phyloP scores from a whole-genome alignment of 164 flowering plant genomes.

The Aristolochia contorta region DNA sequence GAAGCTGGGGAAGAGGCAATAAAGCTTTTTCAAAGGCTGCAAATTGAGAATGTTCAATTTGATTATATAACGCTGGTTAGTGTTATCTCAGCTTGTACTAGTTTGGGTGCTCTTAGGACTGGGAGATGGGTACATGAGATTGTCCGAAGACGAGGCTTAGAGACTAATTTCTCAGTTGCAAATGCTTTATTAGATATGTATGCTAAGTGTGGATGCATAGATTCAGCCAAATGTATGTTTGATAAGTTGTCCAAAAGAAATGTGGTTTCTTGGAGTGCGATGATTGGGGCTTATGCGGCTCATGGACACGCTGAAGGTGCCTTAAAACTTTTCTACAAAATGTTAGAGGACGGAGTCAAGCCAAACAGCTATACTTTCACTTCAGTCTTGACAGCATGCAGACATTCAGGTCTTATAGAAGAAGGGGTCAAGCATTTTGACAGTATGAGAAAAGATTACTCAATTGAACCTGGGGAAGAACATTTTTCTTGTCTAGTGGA shows the following conservation, averaged over 20 bases:
- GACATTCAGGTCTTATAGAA: slow-evolving; percentile 25
- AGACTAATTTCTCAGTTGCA: slow-evolving; percentile 13
- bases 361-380: slow-evolving; percentile 27
- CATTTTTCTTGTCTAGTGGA: slow-evolving; percentile 28
- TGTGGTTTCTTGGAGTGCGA: slow-evolving; percentile 27
- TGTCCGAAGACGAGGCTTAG: slow-evolving; percentile 16
- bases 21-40: slow-evolving; percentile 26
- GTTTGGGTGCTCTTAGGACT: slow-evolving; percentile 19
- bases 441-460: slow-evolving; percentile 23
- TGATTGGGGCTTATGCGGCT: slow-evolving; percentile 24
- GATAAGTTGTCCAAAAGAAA: slow-evolving; percentile 16
- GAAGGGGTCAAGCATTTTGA: slow-evolving; percentile 20
- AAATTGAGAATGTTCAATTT: slow-evolving; percentile 16
- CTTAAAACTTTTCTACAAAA: slow-evolving; percentile 18
- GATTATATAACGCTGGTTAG: slow-evolving; percentile 25
- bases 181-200: slow-evolving; percentile 58
- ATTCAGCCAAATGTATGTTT: slow-evolving; percentile 21
- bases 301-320: slow-evolving; percentile 22
- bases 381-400: slow-evolving; percentile 25
- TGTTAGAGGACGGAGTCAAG: slow-evolving; percentile 17
- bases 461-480: slow-evolving; percentile 23
- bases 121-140: slow-evolving; percentile 28
- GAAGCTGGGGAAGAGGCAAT: slow-evolving; percentile 14
- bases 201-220: slow-evolving; percentile 44
- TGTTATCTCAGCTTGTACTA: slow-evolving; percentile 33